Base-by-base conservation (phyloP, 2,329 filamentous ascomycete genomes). In the Ambrosiella cleistominuta region DNA sequence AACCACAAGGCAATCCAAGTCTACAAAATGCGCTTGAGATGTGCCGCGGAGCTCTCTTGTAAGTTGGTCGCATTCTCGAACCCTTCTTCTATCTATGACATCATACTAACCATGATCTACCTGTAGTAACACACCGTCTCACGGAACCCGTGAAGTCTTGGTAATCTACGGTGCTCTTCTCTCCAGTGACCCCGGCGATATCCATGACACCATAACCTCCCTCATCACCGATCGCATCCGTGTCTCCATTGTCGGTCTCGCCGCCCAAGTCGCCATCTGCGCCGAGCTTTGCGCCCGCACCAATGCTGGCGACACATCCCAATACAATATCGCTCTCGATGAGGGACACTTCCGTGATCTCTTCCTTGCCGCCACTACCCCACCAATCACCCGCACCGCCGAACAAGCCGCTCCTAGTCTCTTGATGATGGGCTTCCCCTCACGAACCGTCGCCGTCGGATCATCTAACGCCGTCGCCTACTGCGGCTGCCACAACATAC, bases 371-470 rank as follows among this genome's bases (percentile, higher is more conserved):
- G 81, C 86, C 53, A 97, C 93, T 0, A 96, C 88, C 1, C 93
- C 93, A 0, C 93, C 91, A 0, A 84, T 89, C 15, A 87, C 89
- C 11, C 81, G 86, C 57, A 80, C 82, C 2, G 70, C 72, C 45
- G 77, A 79, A 62, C 75, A 79, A 64, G 76, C 74, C 61, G 75
- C 75, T 7, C 76, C 80, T 1, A 82, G 79, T 57, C 74, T 98
- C 45, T 79, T 98, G 35, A 94, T 95, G 86, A 98, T 98, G 91
- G 93, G 93, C 3, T 98, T 98, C 66, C 93, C 93, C 0, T 94
- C 88, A 5, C 80, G 90, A 42, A 86, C 85, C 1, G 80, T 93
- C 12, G 86, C 88, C 57, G 76, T 81, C 1, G 74, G 73, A 40
- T 45, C 50, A 15, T 75, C 75, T 27, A 74, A 76, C 52, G 78